These are phyloP conservation scores for Trypanosoma lewisi DNA, from an alignment of 208 protist species.

Conservation along the genomic window DNA sequence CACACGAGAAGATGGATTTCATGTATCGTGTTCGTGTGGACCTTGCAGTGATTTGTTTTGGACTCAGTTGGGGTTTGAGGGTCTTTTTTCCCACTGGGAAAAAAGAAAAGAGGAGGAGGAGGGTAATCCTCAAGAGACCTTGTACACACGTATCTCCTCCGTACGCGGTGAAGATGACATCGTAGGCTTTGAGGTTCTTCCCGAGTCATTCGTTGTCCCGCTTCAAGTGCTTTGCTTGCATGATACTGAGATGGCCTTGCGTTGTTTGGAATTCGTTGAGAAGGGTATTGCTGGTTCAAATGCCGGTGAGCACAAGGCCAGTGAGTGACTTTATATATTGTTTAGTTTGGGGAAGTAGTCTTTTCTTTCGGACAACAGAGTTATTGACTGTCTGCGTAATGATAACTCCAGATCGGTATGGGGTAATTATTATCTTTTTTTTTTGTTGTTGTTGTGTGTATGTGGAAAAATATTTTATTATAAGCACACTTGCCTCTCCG, in stretches of 20 bases:
- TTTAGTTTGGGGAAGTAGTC: too few species aligned
- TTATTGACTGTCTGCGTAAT: too few species aligned
- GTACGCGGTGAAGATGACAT: constrained; percentile 66
- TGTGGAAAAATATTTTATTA: too few species aligned
- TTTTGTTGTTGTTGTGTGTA: background rate
- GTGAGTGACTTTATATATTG: too few species aligned
- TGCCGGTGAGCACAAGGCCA: too few species aligned
- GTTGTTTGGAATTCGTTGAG: constrained; percentile 30
- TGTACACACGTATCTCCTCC: constrained; percentile 30
- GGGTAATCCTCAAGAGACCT: background rate
- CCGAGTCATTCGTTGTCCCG: constrained; percentile 67
- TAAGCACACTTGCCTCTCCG: too few species aligned
- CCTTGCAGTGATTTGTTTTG: background rate
- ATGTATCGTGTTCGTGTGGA: background rate
- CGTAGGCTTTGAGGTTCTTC: constrained; percentile 80
- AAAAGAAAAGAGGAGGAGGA: constrained; percentile 9
- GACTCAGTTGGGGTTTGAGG: background rate
- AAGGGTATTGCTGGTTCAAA: constrained; percentile 38
- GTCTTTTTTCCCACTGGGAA: background rate
- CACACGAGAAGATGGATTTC: background rate
- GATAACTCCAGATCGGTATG: background rate
- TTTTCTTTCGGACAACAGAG: too few species aligned
- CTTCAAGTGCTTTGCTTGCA: constrained; percentile 71
- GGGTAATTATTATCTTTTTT: background rate
- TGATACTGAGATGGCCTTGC: constrained; percentile 41